Conservation (phyloP, 73 alveolate species). For the Paramecium tetraurelia region DNA sequence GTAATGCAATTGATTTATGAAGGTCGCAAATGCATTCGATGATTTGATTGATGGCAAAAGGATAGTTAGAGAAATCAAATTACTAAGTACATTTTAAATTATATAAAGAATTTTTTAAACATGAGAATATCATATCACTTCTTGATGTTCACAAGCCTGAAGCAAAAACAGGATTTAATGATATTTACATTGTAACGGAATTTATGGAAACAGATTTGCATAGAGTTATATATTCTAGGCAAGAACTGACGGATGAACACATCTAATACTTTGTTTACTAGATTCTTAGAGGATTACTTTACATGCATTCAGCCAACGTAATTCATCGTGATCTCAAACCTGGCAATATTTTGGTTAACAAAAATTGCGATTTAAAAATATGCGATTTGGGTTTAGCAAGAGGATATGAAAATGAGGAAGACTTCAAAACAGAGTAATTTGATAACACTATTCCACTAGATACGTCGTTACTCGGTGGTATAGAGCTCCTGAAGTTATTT, state of each 20-base stretch:
- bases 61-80: constrained; percentile 83
- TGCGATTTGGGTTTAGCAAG: constrained; percentile 85
- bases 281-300: constrained; percentile 78
- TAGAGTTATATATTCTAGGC: constrained; percentile 84
- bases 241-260: constrained; percentile 88
- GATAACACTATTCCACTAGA: constrained; percentile 32
- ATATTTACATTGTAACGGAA: constrained; percentile 86
- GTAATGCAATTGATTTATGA: constrained; percentile 30
- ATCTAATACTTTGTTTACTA: constrained; percentile 86
- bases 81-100: constrained; percentile 49
- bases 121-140: constrained; percentile 78
- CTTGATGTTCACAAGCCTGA: constrained; percentile 86
- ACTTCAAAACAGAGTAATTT: constrained; percentile 73
- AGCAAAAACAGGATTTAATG: constrained; percentile 86
- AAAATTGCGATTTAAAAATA: constrained; percentile 85
- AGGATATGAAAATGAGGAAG: constrained; percentile 77
- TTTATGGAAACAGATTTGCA: constrained; percentile 95
- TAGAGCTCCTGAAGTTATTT: constrained; percentile 70
- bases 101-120: constrained; percentile 75
- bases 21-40: constrained; percentile 88
- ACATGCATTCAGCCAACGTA: constrained; percentile 88
- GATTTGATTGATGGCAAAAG: constrained; percentile 88
- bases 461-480: constrained; percentile 82
- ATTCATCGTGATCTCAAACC: constrained; percentile 91
- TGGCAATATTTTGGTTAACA: constrained; percentile 78